These are phyloP conservation scores for Melampsora larici-populina DNA, from an alignment of 1,284 basidiomycete species.

Conservation along the genomic window DNA sequence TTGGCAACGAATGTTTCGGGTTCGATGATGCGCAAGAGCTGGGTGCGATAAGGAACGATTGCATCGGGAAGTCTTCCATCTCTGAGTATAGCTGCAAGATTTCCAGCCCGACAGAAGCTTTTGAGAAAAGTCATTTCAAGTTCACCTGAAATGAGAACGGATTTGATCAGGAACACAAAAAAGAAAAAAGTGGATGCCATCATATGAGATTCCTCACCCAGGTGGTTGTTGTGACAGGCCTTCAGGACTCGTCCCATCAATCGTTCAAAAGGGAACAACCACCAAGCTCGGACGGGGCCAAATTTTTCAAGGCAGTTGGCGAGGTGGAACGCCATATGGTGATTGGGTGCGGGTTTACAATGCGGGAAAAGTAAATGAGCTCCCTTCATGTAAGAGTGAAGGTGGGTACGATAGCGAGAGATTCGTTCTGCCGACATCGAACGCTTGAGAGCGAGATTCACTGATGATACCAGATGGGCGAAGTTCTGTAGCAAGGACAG, in stretches of 20 bases:
- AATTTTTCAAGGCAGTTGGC: no score
- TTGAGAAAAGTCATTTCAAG: neutral
- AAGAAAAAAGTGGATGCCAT: neutral
- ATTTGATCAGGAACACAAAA: neutral
- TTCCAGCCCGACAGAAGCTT: conserved; percentile 12
- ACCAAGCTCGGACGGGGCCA: conserved; percentile 12
- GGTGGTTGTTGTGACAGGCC: conserved; percentile 6
- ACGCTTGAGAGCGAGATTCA: neutral
- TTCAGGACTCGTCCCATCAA: conserved; percentile 10
- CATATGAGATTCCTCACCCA: neutral
- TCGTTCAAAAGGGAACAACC: conserved; percentile 3
- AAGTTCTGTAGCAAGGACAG: conserved; percentile 25
- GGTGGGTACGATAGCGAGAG: neutral
- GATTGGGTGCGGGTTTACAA: neutral
- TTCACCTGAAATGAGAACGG: neutral
- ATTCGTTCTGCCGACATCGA: neutral
- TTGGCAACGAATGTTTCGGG: conserved; percentile 48
- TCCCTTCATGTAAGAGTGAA: neutral
- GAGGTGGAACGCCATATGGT: conserved; percentile 17
- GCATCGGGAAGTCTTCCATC: neutral
- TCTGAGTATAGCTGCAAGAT: conserved; percentile 1
- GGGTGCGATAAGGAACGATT: neutral
- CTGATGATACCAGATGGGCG: conserved; percentile 11
- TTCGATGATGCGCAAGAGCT: neutral
- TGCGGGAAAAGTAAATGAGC: neutral